Conservation (phyloP, 495 filamentous ascomycete species). For the Neurospora pannonica region DNA sequence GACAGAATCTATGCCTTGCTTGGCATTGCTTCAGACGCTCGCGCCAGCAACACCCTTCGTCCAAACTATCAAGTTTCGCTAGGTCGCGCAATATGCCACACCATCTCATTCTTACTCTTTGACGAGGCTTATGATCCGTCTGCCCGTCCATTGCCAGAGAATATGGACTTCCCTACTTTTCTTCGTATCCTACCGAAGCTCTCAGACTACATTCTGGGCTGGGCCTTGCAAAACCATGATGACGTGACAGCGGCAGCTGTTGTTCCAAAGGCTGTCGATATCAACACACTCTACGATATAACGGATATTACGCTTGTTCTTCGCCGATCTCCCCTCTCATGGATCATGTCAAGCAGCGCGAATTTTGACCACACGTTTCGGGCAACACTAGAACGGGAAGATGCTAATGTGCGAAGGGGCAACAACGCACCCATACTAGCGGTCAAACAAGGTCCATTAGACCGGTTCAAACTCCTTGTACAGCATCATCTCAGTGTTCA, state of each 20-base stretch:
- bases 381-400: too few species aligned
- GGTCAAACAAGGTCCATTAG: too few species aligned
- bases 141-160: background rate
- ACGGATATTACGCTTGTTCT: too few species aligned
- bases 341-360: too few species aligned
- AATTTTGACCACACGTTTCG: too few species aligned
- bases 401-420: too few species aligned
- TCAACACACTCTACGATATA: too few species aligned
- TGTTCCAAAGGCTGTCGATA: background rate
- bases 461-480: too few species aligned
- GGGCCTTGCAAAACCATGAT: background rate
- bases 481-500: too few species aligned
- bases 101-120: background rate
- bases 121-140: background rate
- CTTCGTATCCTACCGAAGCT: background rate
- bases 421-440: too few species aligned
- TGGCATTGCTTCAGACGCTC: constrained; percentile 16
- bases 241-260: background rate
- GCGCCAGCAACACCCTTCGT: background rate
- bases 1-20: constrained; percentile 30
- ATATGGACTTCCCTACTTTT: background rate
- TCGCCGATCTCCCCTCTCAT: too few species aligned
- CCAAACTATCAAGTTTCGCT: background rate
- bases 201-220: background rate
- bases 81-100: background rate